Conservation (phyloP, 2,329 filamentous ascomycete species). For the Cladophialophora bantiana region DNA sequence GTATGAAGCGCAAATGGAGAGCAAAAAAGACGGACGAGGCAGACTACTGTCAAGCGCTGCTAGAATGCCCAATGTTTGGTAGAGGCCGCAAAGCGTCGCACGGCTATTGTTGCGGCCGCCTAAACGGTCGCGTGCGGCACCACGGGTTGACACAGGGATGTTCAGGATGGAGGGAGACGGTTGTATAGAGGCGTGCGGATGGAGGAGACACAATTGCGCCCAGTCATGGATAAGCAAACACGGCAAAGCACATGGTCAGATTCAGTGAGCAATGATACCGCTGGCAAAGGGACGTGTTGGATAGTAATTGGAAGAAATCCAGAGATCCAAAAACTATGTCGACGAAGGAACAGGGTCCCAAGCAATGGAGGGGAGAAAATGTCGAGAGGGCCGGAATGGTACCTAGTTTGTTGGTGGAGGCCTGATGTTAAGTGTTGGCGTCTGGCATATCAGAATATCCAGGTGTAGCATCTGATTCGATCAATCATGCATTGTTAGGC, state of each 20-base stretch:
- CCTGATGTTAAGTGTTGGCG: constrained; percentile 26
- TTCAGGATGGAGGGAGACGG: constrained; percentile 16
- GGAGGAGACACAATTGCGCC: constrained; percentile 21
- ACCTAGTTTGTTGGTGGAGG: constrained; percentile 27
- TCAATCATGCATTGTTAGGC: constrained; percentile 25
- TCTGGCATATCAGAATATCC: constrained; percentile 19
- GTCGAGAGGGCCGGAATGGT: constrained; percentile 22
- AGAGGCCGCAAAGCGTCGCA: constrained; percentile 23
- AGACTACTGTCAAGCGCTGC: constrained; percentile 25
- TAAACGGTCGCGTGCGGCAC: constrained; percentile 35
- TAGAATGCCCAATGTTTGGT: constrained; percentile 14
- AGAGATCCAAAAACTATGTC: constrained; percentile 13
- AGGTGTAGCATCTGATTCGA: constrained; percentile 22
- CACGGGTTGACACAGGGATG: constrained; percentile 26
- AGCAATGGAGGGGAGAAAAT: constrained; percentile 20
- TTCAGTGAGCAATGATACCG: constrained; percentile 12
- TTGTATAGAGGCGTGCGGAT: constrained; percentile 19
- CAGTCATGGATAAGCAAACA: constrained; percentile 22
- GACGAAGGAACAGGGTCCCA: constrained; percentile 20
- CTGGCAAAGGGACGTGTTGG: constrained; percentile 26
- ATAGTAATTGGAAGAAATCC: constrained; percentile 32
- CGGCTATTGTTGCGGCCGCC: constrained; percentile 30
- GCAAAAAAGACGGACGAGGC: constrained; percentile 28
- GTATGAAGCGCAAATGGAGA: constrained; percentile 8
- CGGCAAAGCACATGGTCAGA: constrained; percentile 14